A percentile compares a stretch with the other conserved stretches of the same genome.
These are phyloP conservation scores for Cadophora malorum DNA, from an alignment of 2,329 filamentous ascomycete species.

Conservation along the genomic window DNA sequence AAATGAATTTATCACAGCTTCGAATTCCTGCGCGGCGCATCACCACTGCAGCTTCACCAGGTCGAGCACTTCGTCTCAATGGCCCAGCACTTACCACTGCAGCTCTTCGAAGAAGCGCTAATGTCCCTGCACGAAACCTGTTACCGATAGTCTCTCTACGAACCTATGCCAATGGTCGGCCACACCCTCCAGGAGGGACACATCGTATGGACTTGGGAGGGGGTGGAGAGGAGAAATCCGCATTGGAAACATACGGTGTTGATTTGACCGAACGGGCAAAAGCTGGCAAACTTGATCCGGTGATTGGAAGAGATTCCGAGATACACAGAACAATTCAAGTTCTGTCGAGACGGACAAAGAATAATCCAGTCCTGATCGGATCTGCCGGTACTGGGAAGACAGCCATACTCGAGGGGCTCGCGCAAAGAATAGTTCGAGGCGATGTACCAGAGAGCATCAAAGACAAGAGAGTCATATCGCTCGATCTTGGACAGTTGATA, in stretches of 20 bases:
- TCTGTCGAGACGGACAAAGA: constrained; percentile 90
- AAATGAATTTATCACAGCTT: constrained; percentile 40
- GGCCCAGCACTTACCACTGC: constrained; percentile 26
- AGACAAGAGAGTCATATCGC: constrained; percentile 84
- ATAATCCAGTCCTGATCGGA: constrained; percentile 87
- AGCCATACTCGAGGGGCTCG: constrained; percentile 88
- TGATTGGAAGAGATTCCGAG: constrained; percentile 90
- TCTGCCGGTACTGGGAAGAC: constrained; percentile 88
- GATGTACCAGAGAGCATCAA: constrained; percentile 97
- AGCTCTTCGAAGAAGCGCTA: constrained; percentile 25
- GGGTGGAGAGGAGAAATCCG: constrained; percentile 77
- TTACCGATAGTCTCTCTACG: constrained; percentile 53
- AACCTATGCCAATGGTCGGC: constrained; percentile 71
- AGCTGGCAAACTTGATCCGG: constrained; percentile 91
- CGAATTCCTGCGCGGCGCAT: constrained; percentile 41
- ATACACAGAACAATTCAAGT: constrained; percentile 96
- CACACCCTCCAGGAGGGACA: constrained; percentile 89
- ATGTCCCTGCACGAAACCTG: constrained; percentile 37
- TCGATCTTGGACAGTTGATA: constrained; percentile 92
- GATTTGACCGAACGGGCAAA: constrained; percentile 86
- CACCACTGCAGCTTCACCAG: constrained; percentile 28
- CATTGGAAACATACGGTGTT: constrained; percentile 88
- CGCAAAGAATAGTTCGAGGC: constrained; percentile 86
- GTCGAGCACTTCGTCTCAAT: constrained; percentile 29
- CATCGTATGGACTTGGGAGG: constrained; percentile 90